Percentiles rank a stretch among this genome's conserved stretches.
Conservation (phyloP, 139 green algal genomes). For the Cymbomonas tetramitiformis region DNA sequence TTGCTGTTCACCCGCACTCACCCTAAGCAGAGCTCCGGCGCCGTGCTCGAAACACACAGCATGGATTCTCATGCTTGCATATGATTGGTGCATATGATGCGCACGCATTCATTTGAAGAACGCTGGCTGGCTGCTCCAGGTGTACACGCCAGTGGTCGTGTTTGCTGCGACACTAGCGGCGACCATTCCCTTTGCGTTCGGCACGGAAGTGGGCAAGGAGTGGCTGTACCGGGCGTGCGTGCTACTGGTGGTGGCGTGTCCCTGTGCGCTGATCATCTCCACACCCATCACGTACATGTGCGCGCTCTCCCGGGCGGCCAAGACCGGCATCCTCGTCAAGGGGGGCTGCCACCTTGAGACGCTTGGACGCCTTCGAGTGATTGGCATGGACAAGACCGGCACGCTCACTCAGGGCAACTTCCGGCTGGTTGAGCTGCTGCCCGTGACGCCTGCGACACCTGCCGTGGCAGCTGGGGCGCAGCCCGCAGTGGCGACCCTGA, state of each 20-base stretch:
- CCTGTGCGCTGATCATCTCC: constrained; percentile 68
- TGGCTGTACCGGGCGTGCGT: constrained; percentile 56
- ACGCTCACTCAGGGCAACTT: constrained; percentile 58
- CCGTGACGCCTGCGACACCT: background rate
- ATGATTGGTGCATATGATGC: too few species aligned
- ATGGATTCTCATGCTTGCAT: too few species aligned
- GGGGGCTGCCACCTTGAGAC: constrained; percentile 51
- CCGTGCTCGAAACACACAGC: too few species aligned
- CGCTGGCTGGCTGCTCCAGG: too few species aligned
- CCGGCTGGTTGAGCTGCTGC: constrained; percentile 13
- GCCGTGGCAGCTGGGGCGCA: background rate
- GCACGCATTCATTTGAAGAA: too few species aligned
- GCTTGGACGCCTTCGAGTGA: constrained; percentile 31
- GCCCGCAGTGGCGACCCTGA: background rate
- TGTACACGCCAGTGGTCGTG: constrained; percentile 58
- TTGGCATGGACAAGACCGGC: constrained; percentile 67
- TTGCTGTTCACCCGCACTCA: too few species aligned
- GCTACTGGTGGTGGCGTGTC: constrained; percentile 62
- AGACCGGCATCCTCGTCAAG: constrained; percentile 57
- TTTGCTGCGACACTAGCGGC: constrained; percentile 37
- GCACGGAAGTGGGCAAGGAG: constrained; percentile 9
- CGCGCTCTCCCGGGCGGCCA: constrained; percentile 34
- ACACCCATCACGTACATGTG: constrained; percentile 52
- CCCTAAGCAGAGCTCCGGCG: too few species aligned
- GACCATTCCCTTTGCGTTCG: constrained; percentile 30